Evolutionary conservation across 2,329 filamentous ascomycete species (phyloP), one percentile per base, ranked within the genome.

Genomic region (Pseudogymnoascus sp.): DNA sequence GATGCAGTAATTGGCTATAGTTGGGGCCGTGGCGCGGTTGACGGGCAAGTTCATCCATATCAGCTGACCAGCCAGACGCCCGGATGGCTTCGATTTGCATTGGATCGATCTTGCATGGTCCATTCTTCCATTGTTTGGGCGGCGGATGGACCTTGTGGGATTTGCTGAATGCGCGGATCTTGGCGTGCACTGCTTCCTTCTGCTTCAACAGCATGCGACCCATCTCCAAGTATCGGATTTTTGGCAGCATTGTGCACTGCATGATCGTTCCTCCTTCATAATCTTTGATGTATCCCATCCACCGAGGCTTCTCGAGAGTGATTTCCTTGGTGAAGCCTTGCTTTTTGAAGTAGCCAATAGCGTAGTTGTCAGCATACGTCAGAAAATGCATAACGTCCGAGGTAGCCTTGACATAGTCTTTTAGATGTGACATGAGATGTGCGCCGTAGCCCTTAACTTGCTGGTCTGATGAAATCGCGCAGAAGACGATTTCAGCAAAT

Each of bases 281-380:
- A 74, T 99, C 95, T 74, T 99, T 99, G 79, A 99, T 99, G 72
- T 97, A 99, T 2, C 95, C 95, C 95, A 97, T 97, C 95, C 95
- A 99, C 3, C 91, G 88, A 2, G 88, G 87, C 71, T 88, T 89
- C 64, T 95, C 90, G 0, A 99, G 84, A 0, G 93, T 96, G 67
- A 99, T 97, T 71, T 99, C 93, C 75, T 99, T 99, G 1, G 95
- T 97, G 73, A 99, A 99, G 0, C 95, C 95, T 74, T 99, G 95
- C 75, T 99, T 99, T 76, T 97, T 96, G 77, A 99, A 99, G 75
- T 97, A 99, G 10, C 95, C 95, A 68, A 96, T 99, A 40, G 95
- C 95, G 73, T 97, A 97, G 75, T 99, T 99, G 76, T 99, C 95
- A 67, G 95, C 95, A 72, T 99, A 99, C 1, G 95, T 99, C 2